These are phyloP conservation scores for Dothistroma pini DNA, from an alignment of 2,329 filamentous ascomycete species.

Conservation along the genomic window DNA sequence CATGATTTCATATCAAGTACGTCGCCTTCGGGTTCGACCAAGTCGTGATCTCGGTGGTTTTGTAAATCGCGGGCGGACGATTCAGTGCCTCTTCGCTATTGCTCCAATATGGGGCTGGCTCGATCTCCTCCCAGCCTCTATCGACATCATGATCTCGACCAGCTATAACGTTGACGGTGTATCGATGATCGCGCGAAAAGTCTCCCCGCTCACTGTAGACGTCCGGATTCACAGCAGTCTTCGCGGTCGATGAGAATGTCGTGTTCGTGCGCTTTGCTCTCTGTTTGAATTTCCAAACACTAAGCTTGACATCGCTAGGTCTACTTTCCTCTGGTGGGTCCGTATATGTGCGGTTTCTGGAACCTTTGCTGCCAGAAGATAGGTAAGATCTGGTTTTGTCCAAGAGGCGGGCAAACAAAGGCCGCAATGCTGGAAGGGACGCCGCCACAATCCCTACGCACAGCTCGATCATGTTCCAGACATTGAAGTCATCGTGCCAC, in stretches of 20 bases:
- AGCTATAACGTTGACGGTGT: slow-evolving; percentile 13
- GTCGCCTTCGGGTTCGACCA: neutral
- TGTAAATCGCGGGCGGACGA: slow-evolving; percentile 7
- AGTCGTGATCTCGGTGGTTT: slow-evolving; percentile 8
- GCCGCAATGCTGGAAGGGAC: slow-evolving; percentile 41
- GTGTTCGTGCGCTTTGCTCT: neutral
- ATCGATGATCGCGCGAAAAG: neutral
- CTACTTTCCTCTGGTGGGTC: slow-evolving; percentile 8
- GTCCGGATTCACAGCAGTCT: slow-evolving; percentile 3
- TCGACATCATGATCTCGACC: slow-evolving; percentile 13
- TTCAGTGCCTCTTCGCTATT: slow-evolving; percentile 17
- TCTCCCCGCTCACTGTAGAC: neutral
- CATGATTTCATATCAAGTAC: neutral
- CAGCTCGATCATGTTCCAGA: slow-evolving; percentile 47
- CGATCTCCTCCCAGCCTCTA: slow-evolving; percentile 15
- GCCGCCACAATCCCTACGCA: slow-evolving; percentile 45
- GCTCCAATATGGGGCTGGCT: slow-evolving; percentile 1
- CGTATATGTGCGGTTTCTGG: slow-evolving; percentile 10
- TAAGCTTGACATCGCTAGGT: slow-evolving; percentile 3
- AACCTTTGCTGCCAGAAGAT: slow-evolving; percentile 5
- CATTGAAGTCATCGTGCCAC: slow-evolving; percentile 40
- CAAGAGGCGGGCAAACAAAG: slow-evolving; percentile 20
- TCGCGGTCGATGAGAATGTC: neutral
- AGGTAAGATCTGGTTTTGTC: slow-evolving; percentile 15
- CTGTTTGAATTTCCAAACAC: neutral